phyloP scores from a whole-genome alignment of 2,329 filamentous ascomycete genomes.

The Fusarium protoensiforme region DNA sequence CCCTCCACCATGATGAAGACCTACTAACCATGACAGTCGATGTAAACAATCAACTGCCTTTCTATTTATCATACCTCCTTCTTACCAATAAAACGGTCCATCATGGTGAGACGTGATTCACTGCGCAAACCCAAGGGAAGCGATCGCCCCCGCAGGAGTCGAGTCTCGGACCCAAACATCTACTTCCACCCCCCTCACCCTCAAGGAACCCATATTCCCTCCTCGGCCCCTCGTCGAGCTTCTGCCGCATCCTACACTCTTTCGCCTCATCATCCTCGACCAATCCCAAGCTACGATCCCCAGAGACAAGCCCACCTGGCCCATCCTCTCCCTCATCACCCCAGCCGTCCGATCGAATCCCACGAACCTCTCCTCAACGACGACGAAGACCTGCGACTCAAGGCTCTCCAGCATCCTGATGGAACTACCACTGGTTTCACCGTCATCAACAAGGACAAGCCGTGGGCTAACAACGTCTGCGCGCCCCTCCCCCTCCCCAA shows the following conservation, averaged over 20 bases:
- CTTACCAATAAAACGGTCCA: not conserved
- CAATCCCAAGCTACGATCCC: not conserved
- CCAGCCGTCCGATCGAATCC: not conserved
- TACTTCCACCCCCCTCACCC: not conserved
- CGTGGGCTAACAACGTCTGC: constrained; percentile 9
- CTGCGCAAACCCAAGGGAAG: not conserved
- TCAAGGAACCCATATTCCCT: not conserved
- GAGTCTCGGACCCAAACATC: not conserved
- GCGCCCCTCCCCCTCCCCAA: constrained; percentile 5
- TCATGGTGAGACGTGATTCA: not conserved
- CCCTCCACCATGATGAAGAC: not conserved
- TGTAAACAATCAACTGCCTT: not conserved
- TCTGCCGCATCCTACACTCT: not conserved
- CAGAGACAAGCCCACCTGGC: not conserved
- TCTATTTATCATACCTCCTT: not conserved
- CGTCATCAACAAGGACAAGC: not conserved
- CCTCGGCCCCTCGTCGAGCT: not conserved
- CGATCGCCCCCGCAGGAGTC: not conserved
- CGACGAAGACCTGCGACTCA: constrained; percentile 20
- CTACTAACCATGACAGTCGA: not conserved
- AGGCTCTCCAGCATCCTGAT: constrained; percentile 1
- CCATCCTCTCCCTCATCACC: not conserved
- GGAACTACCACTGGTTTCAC: not conserved
- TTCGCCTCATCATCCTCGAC: not conserved
- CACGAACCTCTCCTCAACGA: not conserved